These are phyloP conservation scores for Capsicum chinense DNA, from an alignment of 257 asterid species.

Conservation along the genomic window DNA sequence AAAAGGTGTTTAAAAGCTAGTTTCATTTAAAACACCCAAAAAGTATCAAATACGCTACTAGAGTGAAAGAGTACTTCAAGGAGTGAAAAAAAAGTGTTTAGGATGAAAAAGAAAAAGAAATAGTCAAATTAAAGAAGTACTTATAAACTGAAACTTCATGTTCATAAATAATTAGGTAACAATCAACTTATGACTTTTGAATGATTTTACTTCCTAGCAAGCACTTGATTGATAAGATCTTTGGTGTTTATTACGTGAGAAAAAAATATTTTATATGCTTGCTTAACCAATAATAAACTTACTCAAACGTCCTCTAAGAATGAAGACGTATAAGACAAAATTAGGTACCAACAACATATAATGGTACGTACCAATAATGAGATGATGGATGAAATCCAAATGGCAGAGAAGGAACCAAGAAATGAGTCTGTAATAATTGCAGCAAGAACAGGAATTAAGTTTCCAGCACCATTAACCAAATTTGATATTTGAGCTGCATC, in stretches of 20 bases:
- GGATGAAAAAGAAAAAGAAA: not conserved
- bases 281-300: not conserved
- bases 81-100: not conserved
- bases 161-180: too few relatives aligned
- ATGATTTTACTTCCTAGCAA: not conserved
- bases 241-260: not conserved
- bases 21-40: too few relatives aligned
- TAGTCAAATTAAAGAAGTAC: too few relatives aligned
- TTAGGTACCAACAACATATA: too few relatives aligned
- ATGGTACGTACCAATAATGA: conserved; percentile 43
- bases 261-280: not conserved
- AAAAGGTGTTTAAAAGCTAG: too few relatives aligned
- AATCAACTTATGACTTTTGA: not conserved
- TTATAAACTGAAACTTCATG: too few relatives aligned
- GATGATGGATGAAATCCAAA: conserved; percentile 53
- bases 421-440: conserved; percentile 60
- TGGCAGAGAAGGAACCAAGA: conserved; percentile 51
- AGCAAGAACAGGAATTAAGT: conserved; percentile 48
- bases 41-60: too few relatives aligned
- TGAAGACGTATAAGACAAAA: not conserved
- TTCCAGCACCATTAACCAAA: conserved; percentile 39
- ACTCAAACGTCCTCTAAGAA: not conserved
- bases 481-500: conserved; percentile 48
- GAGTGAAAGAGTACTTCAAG: not conserved
- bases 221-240: not conserved